These are phyloP conservation scores for Cicer chorassanicum DNA, from an alignment of 306 rosid species.

Conservation along the genomic window DNA sequence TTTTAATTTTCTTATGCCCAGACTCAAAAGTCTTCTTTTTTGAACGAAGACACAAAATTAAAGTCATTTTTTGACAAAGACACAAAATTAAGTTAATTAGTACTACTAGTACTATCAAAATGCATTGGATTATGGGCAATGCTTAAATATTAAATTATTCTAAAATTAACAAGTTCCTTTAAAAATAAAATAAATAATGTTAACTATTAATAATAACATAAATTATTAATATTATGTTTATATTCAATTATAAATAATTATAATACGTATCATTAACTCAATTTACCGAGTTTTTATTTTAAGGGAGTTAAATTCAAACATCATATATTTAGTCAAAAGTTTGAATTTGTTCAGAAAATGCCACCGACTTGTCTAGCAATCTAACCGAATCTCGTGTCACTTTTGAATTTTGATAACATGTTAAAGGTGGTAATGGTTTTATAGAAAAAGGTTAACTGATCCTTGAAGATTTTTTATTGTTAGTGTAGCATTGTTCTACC, in stretches of 20 bases:
- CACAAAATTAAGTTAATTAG: not conserved
- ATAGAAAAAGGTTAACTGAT: not conserved
- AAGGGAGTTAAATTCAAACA: not conserved
- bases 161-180: no score
- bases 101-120: not conserved
- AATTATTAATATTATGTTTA: no score
- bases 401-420: conserved; percentile 22
- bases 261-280: no score
- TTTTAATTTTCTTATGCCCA: not conserved
- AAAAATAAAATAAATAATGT: no score
- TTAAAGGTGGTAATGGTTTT: not conserved
- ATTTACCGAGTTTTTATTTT: no score
- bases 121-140: conserved; percentile 27
- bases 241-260: no score
- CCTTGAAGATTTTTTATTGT: not conserved
- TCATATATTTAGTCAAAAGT: conserved; percentile 34
- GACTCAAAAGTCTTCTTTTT: not conserved
- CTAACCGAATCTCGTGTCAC: conserved; percentile 1
- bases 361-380: conserved; percentile 40
- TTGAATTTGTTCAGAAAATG: conserved; percentile 11
- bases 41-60: not conserved
- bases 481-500: not conserved
- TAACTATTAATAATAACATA: no score
- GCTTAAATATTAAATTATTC: not conserved
- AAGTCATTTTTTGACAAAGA: not conserved